Conservation (phyloP, 1,139 yeast genomes). For the Scheffersomyces stambukii region DNA sequence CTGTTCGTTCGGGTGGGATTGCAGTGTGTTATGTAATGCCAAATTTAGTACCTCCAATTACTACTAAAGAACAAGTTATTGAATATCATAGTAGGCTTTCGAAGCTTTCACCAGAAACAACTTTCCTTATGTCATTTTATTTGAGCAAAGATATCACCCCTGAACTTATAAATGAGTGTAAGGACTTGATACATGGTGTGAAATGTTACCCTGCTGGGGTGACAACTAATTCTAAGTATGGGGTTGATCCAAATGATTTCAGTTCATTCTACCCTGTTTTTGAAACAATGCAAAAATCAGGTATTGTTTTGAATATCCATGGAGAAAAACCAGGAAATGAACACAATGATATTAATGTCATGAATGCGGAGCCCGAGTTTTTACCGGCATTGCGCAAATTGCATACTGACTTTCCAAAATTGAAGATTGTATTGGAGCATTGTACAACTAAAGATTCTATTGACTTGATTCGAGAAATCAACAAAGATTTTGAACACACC, state of each 20-base stretch:
- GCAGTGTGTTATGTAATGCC: slow-evolving; percentile 96
- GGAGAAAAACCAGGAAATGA: slow-evolving; percentile 84
- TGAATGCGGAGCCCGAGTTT: slow-evolving; percentile 91
- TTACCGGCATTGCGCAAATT: slow-evolving; percentile 84
- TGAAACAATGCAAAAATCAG: slow-evolving; percentile 76
- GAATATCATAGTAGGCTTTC: slow-evolving; percentile 65
- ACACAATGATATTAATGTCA: slow-evolving; percentile 66
- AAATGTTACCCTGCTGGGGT: slow-evolving; percentile 99
- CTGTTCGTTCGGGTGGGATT: slow-evolving; percentile 84
- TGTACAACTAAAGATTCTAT: slow-evolving; percentile 91
- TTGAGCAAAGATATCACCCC: slow-evolving; percentile 78
- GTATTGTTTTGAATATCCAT: slow-evolving; percentile 79
- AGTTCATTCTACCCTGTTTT: slow-evolving; percentile 84
- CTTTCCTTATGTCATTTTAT: slow-evolving; percentile 88
- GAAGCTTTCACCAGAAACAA: slow-evolving; percentile 73
- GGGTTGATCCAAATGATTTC: slow-evolving; percentile 91
- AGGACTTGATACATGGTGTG: slow-evolving; percentile 79
- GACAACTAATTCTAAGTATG: slow-evolving; percentile 90
- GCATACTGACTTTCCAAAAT: slow-evolving; percentile 78
- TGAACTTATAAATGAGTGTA: slow-evolving; percentile 76
- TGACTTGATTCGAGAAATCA: slow-evolving; percentile 68
- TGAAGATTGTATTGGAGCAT: slow-evolving; percentile 88
- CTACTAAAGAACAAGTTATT: slow-evolving; percentile 69
- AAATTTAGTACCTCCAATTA: slow-evolving; percentile 86
- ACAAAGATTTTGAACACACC: slow-evolving; percentile 43